Evolutionary conservation across 169 alveolate species (phyloP).

Genomic region (Eimeria maxima): DNA sequence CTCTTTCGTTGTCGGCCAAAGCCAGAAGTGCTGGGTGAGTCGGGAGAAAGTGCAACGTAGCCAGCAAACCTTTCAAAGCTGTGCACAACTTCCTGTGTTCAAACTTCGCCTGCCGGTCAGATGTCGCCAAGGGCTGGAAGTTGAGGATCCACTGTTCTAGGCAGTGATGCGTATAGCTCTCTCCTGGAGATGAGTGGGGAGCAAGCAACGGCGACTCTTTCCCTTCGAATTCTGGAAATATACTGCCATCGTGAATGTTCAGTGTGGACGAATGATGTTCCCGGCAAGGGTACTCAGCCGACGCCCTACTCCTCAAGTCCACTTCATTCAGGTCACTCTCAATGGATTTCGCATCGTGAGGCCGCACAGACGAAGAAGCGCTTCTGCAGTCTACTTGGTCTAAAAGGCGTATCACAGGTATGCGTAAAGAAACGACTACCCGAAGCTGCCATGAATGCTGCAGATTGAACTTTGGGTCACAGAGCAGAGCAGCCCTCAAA

Average conservation of each 20-base stretch:
- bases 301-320: not conserved
- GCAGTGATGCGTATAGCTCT: not conserved
- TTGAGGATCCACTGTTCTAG: slow-evolving; percentile 55
- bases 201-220: not conserved
- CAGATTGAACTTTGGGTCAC: slow-evolving; percentile 55
- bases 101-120: slow-evolving; percentile 22
- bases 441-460: slow-evolving; percentile 55
- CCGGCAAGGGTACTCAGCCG: not conserved
- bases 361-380: not conserved
- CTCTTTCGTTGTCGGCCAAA: not conserved
- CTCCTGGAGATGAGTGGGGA: not conserved
- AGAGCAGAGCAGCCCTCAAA: slow-evolving; percentile 44
- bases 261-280: not conserved
- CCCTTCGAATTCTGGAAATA: not conserved
- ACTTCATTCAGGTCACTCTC: not conserved
- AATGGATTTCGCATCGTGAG: not conserved
- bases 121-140: not conserved
- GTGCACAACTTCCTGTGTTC: slow-evolving; percentile 62
- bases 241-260: not conserved
- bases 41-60: slow-evolving; percentile 49
- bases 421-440: not conserved
- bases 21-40: slow-evolving; percentile 39
- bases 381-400: not conserved
- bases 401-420: not conserved
- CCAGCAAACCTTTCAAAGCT: slow-evolving; percentile 43